phyloP scores from a whole-genome alignment of 768 basidiomycete species.

The Chalciporus chontae region DNA sequence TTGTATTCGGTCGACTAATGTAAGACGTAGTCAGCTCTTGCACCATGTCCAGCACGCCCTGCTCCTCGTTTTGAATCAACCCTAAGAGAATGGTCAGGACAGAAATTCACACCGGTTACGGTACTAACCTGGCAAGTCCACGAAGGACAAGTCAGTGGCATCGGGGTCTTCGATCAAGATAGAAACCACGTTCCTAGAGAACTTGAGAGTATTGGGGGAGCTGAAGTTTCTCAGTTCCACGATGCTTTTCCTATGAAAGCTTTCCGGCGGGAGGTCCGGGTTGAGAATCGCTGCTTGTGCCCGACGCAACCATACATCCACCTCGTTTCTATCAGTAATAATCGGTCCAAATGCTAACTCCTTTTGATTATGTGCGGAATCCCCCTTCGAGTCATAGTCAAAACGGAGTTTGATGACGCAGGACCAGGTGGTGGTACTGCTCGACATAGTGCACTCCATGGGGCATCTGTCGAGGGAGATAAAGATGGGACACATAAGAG shows the following conservation, averaged over 20 bases:
- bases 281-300: conserved; percentile 46
- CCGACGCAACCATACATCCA: conserved; percentile 42
- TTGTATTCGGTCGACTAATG: conserved; percentile 45
- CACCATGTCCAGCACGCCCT: conserved; percentile 44
- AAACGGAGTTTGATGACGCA: conserved; percentile 43
- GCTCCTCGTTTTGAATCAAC: conserved; percentile 53
- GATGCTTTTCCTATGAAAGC: conserved; percentile 21
- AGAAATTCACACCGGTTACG: not conserved
- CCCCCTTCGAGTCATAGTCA: conserved; percentile 30
- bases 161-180: conserved; percentile 43
- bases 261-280: conserved; percentile 10
- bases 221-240: conserved; percentile 26
- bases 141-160: conserved; percentile 47
- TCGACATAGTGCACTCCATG: conserved; percentile 50
- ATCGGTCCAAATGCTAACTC: conserved; percentile 28
- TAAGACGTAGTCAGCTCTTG: conserved; percentile 44
- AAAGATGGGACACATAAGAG: not conserved
- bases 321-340: conserved; percentile 27
- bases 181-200: conserved; percentile 51
- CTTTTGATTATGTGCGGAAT: conserved; percentile 1
- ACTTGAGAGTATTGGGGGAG: conserved; percentile 28
- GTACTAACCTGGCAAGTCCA: conserved; percentile 50
- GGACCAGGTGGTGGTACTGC: conserved; percentile 36
- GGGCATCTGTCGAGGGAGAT: conserved; percentile 39
- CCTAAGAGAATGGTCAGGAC: conserved; percentile 32